Evolutionary conservation across 306 rosid genomes (phyloP), one percentile per base, ranked within the genome.

Genomic region (Acacia acuminata): DNA sequence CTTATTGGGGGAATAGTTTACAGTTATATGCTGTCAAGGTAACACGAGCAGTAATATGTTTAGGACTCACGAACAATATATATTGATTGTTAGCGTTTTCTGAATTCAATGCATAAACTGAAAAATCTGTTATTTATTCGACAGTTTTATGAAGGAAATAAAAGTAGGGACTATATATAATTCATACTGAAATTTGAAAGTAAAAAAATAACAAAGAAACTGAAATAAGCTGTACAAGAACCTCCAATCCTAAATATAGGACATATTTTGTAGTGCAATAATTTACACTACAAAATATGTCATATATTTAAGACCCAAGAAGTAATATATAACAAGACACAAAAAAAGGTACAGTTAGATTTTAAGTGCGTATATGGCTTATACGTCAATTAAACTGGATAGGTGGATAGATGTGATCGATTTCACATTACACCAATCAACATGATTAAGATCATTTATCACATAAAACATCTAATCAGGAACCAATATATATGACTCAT

Each of bases 401-500:
- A 40, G 74, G 74, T 69, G 74, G 6, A 10, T 17, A 69, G 75
- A 70, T 50, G 82, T 25, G 79, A 30, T 30, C 32, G 32, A 64
- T 76, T 81, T 71, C 73, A 25, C 84, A 77, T 63, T 64, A 61
- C 13, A 34, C 71, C 64, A 71, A 77, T 77, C 42, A 72, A 66
- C 77, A 19, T 42, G 53, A 14, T 58, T 81, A 81, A 66, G 66
- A 55, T 81, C 43, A 38, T 77, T 77, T 81, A 71, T 73, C 47
- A 42, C 73, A 48, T 72, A 8, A 81, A 72, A 77, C 75, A 77
- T 85, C 85, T 44, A 53, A 85, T 81, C 74, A 66, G 61, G 73
- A 77, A 38, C 44, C 71, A 77, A 81, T 53, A 30, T 30, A 30
- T 30, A 42, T 38, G 42, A 42, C 12, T 69, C 14, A 69, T 72